Percentiles rank a stretch among this genome's conserved stretches.
phyloP scores from a whole-genome alignment of 2,329 filamentous ascomycete genomes.

The Paracoccidioides lutzii region DNA sequence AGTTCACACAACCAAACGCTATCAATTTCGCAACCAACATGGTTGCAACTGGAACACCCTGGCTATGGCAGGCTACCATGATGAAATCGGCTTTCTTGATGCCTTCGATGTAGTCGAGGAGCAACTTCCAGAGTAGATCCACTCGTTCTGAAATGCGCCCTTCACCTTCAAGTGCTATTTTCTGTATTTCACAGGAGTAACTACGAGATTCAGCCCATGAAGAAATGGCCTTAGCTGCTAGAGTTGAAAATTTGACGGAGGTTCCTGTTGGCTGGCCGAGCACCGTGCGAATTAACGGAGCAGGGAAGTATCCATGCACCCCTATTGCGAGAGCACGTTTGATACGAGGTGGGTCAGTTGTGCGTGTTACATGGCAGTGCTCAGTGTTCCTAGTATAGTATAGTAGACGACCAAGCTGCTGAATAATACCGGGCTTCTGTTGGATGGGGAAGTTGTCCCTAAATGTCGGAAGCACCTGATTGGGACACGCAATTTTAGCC shows the following conservation, averaged over 20 bases:
- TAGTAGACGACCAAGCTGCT: slow-evolving; percentile 35
- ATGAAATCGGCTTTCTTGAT: slow-evolving; percentile 81
- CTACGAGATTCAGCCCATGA: slow-evolving; percentile 67
- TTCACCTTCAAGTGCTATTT: slow-evolving; percentile 87
- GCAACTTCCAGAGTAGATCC: slow-evolving; percentile 82
- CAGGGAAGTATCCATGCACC: slow-evolving; percentile 87
- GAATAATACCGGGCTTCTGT: slow-evolving; percentile 51
- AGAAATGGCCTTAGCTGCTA: slow-evolving; percentile 70
- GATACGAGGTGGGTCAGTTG: slow-evolving; percentile 56
- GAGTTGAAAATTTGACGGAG: slow-evolving; percentile 81
- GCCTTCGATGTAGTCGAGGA: slow-evolving; percentile 89
- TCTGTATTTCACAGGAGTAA: slow-evolving; percentile 72
- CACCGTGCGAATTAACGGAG: slow-evolving; percentile 72
- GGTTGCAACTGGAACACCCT: slow-evolving; percentile 84
- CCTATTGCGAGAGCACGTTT: slow-evolving; percentile 85
- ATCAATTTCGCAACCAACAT: slow-evolving; percentile 91
- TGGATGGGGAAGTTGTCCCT: slow-evolving; percentile 33
- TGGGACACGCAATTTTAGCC: slow-evolving; percentile 23
- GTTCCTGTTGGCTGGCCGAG: slow-evolving; percentile 93
- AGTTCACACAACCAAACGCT: slow-evolving; percentile 69
- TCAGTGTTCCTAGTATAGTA: slow-evolving; percentile 43
- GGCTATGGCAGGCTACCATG: slow-evolving; percentile 84
- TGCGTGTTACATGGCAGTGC: slow-evolving; percentile 58
- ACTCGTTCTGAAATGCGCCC: slow-evolving; percentile 83
- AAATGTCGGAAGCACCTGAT: slow-evolving; percentile 38